Conservation (phyloP, 2,329 filamentous ascomycete species). For the Ophiocordyceps australis region DNA sequence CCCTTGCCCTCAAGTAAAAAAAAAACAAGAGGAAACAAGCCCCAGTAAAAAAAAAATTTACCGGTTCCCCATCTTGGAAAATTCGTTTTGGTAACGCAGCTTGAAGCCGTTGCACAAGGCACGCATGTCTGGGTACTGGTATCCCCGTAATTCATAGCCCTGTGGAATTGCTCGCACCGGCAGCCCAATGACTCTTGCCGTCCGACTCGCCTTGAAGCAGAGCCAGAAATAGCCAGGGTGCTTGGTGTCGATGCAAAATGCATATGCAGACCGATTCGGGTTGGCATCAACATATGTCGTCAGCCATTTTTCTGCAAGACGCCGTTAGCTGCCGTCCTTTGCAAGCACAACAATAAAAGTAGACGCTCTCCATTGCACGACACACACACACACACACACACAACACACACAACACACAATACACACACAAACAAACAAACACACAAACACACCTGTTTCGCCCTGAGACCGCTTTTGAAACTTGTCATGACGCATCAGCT, state of each 20-base stretch:
- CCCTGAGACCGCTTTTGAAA: conserved; percentile 67
- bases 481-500: conserved; percentile 89
- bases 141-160: conserved; percentile 78
- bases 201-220: conserved; percentile 82
- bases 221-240: conserved; percentile 90
- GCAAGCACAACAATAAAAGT: conserved; percentile 1
- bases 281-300: conserved; percentile 93
- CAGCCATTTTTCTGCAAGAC: conserved; percentile 67
- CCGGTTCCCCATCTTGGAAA: conserved; percentile 38
- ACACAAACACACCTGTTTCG: conserved; percentile 68
- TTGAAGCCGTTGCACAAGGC: conserved; percentile 97
- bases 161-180: conserved; percentile 82
- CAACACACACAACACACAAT: too few species aligned
- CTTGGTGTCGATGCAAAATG: conserved; percentile 86
- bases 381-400: too few species aligned
- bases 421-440: too few species aligned
- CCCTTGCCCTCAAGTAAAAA: too few species aligned
- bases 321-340: conserved; percentile 5
- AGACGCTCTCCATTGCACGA: too few species aligned
- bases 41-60: too few species aligned
- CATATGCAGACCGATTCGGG: conserved; percentile 81
- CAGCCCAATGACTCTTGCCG: conserved; percentile 58
- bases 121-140: conserved; percentile 85
- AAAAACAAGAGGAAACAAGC: too few species aligned
- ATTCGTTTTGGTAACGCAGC: conserved; percentile 49